Percentiles rank a stretch among this genome's conserved stretches.
phyloP scores from a whole-genome alignment of 1,284 basidiomycete genomes.

The Ustilago tritici region DNA sequence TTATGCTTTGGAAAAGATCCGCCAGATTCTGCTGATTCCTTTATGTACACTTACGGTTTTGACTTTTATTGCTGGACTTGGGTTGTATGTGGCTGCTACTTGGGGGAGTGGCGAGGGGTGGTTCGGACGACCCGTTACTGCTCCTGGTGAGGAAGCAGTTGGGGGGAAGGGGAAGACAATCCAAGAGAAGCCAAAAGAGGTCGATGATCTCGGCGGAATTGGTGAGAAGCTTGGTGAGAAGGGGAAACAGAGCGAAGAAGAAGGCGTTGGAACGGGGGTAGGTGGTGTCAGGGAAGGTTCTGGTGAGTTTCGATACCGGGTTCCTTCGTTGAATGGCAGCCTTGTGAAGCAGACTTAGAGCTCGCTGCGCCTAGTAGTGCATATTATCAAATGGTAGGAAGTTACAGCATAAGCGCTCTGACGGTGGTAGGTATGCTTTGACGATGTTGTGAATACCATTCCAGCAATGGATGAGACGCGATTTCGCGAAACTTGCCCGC shows the following conservation, averaged over 20 bases:
- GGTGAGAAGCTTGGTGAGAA: background rate
- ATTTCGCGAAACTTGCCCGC: too few relatives aligned
- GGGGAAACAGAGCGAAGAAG: background rate
- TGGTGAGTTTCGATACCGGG: constrained; percentile 9
- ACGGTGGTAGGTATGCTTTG: too few relatives aligned
- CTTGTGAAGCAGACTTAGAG: background rate
- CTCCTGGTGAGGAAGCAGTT: background rate
- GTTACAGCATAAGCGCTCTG: too few relatives aligned
- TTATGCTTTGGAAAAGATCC: constrained; percentile 16
- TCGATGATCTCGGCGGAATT: background rate
- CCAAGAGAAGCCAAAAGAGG: background rate
- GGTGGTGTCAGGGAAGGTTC: background rate
- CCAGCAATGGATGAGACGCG: too few relatives aligned
- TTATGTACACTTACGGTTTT: constrained; percentile 14
- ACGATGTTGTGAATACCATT: too few relatives aligned
- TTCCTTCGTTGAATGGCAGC: constrained; percentile 5
- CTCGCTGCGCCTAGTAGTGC: too few relatives aligned
- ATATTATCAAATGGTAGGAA: too few relatives aligned
- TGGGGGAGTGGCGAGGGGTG: constrained; percentile 33
- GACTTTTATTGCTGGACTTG: constrained; percentile 14
- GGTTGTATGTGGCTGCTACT: constrained; percentile 20
- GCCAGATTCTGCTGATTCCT: constrained; percentile 20
- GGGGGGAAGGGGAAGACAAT: background rate
- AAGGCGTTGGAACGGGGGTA: background rate
- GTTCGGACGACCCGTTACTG: constrained; percentile 13